Conservation (phyloP, 208 protist species). For the Trypanosomatidae sp. region DNA sequence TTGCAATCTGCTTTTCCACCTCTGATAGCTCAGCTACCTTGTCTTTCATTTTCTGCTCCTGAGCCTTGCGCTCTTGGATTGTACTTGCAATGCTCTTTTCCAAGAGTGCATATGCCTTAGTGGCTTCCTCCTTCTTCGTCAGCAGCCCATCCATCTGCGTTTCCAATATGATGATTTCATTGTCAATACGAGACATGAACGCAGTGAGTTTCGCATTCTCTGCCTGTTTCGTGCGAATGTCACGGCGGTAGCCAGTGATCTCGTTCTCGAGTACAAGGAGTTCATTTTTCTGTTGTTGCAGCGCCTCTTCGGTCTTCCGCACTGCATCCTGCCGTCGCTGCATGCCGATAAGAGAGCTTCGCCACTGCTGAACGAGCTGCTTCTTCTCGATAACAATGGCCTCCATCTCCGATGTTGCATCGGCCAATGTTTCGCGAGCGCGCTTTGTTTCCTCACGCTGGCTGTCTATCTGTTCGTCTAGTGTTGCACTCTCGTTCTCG, state of each 20-base stretch:
- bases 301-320: conserved; percentile 91
- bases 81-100: conserved; percentile 83
- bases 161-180: conserved; percentile 90
- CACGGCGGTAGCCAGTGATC: conserved; percentile 86
- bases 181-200: conserved; percentile 92
- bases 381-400: conserved; percentile 95
- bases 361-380: conserved; percentile 95
- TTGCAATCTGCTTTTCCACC: conserved; percentile 84
- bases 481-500: conserved; percentile 80
- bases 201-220: conserved; percentile 91
- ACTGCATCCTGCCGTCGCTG: conserved; percentile 94
- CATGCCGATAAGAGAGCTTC: conserved; percentile 93
- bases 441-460: conserved; percentile 91
- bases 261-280: conserved; percentile 92
- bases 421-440: conserved; percentile 88
- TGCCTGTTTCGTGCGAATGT: conserved; percentile 81
- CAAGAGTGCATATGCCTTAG: conserved; percentile 73
- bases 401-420: conserved; percentile 95
- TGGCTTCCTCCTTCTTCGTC: conserved; percentile 71
- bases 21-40: conserved; percentile 64
- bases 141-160: conserved; percentile 87
- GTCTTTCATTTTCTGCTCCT: conserved; percentile 82
- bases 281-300: conserved; percentile 91
- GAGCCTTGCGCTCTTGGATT: conserved; percentile 71
- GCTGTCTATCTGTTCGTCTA: conserved; percentile 83